Evolutionary conservation across 2,329 filamentous ascomycete species (phyloP), one percentile per base, ranked within the genome.

Genomic region (Lasiodiplodia sp.): DNA sequence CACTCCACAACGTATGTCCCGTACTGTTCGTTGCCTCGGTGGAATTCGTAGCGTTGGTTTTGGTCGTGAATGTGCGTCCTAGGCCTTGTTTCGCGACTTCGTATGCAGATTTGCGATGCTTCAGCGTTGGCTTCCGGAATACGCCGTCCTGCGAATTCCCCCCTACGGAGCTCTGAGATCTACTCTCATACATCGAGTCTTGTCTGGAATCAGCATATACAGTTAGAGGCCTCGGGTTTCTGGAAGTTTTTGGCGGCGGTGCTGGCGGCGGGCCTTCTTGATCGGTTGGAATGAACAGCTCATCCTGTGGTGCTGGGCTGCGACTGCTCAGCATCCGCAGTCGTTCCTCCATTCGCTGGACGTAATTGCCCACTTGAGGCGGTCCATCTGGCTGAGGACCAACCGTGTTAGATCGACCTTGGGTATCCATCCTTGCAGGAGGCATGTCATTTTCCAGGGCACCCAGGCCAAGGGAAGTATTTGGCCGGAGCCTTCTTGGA

Each of bases 1-100:
- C 96, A 78, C 95, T 98, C 95, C 97, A 97, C 53, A 99, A 80
- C 75, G 93, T 98, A 73, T 91, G 89, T 51, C 86, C 88, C 71
- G 88, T 91, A 69, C 84, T 84, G 73, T 86, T 86, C 7, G 90
- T 92, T 2, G 85, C 84, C 34, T 84, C 88, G 1, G 93, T 96
- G 4, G 91, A 91, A 72, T 89, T 93, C 2, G 94, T 97, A 3
- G 89, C 89, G 75, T 86, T 93, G 2, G 94, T 97, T 79, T 96
- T 97, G 38, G 90, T 96, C 3, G 95, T 97, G 72, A 92, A 92
- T 0, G 93, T 96, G 57, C 95, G 88, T 68, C 88, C 89, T 11
- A 97, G 85, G 58, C 88, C 85, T 70, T 88, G 87, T 49, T 87
- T 87, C 49, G 90, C 86, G 65, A 97, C 84, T 69, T 97, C 94